Base-by-base conservation (phyloP, 345 rosid genomes). In the Brassica juncea region DNA sequence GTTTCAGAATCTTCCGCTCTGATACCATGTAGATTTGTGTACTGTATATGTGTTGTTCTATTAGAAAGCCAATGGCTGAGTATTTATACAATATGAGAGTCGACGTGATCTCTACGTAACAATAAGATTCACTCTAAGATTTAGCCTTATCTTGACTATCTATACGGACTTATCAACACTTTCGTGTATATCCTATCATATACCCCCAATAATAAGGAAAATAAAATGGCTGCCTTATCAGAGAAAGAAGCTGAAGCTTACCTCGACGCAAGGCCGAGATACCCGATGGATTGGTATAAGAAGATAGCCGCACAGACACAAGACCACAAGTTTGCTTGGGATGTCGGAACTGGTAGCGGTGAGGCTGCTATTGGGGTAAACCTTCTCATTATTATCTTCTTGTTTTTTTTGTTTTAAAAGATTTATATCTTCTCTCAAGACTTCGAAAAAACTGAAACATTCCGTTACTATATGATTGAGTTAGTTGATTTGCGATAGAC, bases 311-410 rank as follows among this genome's bases (percentile, higher is more conserved):
- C 76, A 39, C 37, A 21, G 62, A 80, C 83, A 54, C 71, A 19
- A 0, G 30, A n/a, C 52, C 79, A 80, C 72, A 75, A 75, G 1
- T 5, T 42, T 39, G 76, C 79, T 37, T 80, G 83, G 83, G 80
- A 80, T 74, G 83, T 75, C 19, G 83, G 82, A 25, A 73, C 78
- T 14, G 82, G 82, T 21, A 79, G 74, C 19, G 78, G 76, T 54
- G 11, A 54, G 60, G 60, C 60, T 54, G 60, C 60, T 54, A 54
- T 54, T 54, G 60, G 60, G 11, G 83, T 80, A 77, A 27, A 0
- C 60, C 21, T 52, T 15, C 1, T 52, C 15, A 5, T 44, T 0
- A 39, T 39, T 44, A 37, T 37, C 44, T 37, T 37, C 44, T 37
- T 32, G 8, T 7, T 37, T 7, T 37, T 28, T 28, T 28, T 28